Percentiles rank a stretch among this genome's conserved stretches.
Evolutionary conservation across 371 early-diverging fungal species (phyloP).

Genomic region (Amoeboaphelidium protococcarum): DNA sequence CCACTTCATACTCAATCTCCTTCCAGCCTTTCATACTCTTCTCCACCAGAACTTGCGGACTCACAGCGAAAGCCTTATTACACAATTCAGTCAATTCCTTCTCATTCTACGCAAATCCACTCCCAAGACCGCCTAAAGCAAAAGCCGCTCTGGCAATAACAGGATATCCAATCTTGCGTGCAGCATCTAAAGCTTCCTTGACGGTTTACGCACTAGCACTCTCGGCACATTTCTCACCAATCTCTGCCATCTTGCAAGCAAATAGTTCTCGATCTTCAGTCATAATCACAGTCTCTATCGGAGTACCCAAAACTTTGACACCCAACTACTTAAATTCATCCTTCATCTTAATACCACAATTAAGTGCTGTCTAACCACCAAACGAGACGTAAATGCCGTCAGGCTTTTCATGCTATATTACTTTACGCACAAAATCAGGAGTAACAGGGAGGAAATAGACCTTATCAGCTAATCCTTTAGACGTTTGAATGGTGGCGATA

Average conservation of each 20-base stretch:
- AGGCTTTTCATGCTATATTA: slow-evolving; percentile 67
- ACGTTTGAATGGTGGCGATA: slow-evolving; percentile 90
- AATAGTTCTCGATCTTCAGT: slow-evolving; percentile 87
- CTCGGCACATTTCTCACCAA: slow-evolving; percentile 56
- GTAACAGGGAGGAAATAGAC: slow-evolving; percentile 86
- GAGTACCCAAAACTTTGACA: slow-evolving; percentile 70
- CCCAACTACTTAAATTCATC: slow-evolving; percentile 6
- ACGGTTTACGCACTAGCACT: slow-evolving; percentile 43
- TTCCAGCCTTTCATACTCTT: slow-evolving; percentile 93
- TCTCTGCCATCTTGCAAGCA: slow-evolving; percentile 51
- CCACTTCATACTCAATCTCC: slow-evolving; percentile 90
- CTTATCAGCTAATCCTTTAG: slow-evolving; percentile 71
- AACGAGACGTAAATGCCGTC: slow-evolving; percentile 61
- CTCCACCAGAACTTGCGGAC: slow-evolving; percentile 82
- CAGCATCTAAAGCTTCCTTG: slow-evolving; percentile 56
- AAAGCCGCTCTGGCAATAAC: slow-evolving; percentile 80
- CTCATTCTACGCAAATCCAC: slow-evolving; percentile 69
- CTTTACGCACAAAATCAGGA: slow-evolving; percentile 70
- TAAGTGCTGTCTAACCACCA: slow-evolving; percentile 85
- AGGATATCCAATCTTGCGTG: slow-evolving; percentile 62
- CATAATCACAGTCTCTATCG: slow-evolving; percentile 57
- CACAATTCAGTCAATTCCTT: slow-evolving; percentile 41
- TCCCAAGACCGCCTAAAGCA: slow-evolving; percentile 77
- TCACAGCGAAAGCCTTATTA: slow-evolving; percentile 51
- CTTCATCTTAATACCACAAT: slow-evolving; percentile 64